Conservation (phyloP, 306 rosid species). For the Cucurbita maxima region DNA sequence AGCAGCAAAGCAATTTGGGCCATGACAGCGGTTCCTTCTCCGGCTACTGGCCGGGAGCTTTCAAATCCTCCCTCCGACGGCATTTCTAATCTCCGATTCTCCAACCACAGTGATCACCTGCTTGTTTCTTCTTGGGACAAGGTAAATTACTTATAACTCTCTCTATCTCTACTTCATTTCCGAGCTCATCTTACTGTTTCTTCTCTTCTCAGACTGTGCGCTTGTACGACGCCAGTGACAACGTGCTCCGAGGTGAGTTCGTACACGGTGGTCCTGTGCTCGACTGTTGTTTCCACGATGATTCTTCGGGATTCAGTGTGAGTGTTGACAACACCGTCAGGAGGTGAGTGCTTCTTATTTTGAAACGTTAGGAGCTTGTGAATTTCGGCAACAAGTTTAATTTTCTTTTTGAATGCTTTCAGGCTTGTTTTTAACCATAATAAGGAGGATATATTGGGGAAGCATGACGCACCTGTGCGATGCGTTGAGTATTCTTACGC, state of each 20-base stretch:
- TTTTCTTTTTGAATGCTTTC: conserved; percentile 6
- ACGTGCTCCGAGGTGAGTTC: conserved; percentile 74
- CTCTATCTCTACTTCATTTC: background rate
- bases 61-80: conserved; percentile 79
- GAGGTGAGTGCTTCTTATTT: conserved; percentile 21
- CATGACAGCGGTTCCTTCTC: conserved; percentile 40
- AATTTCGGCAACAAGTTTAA: background rate
- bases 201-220: conserved; percentile 47
- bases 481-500: conserved; percentile 88
- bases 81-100: conserved; percentile 77
- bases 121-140: conserved; percentile 97
- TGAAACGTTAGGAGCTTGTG: background rate
- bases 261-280: conserved; percentile 69
- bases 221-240: conserved; percentile 72
- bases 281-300: conserved; percentile 94
- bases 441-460: conserved; percentile 77
- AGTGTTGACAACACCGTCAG: conserved; percentile 70
- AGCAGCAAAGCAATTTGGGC: conserved; percentile 1
- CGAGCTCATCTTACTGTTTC: background rate
- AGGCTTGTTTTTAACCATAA: conserved; percentile 58
- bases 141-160: conserved; percentile 19
- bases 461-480: conserved; percentile 82
- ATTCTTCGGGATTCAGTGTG: conserved; percentile 78
- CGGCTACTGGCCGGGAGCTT: conserved; percentile 67
- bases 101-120: conserved; percentile 72